These are phyloP conservation scores for Chromosphaera perkinsii DNA, from an alignment of 208 protist species.

Conservation along the genomic window DNA sequence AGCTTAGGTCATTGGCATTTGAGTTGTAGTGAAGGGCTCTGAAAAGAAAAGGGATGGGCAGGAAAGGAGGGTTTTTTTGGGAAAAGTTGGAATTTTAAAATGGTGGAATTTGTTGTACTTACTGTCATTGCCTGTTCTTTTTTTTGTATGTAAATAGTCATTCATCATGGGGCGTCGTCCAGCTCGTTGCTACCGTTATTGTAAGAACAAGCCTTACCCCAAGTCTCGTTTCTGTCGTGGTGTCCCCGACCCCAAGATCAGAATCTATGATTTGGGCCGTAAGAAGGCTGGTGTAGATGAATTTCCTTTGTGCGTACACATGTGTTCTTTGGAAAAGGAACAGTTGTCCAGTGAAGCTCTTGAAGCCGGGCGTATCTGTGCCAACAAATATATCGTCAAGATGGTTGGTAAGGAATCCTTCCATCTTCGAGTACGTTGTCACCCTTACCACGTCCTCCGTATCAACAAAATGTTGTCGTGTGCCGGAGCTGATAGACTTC, in stretches of 20 bases:
- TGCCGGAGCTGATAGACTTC: conserved; percentile 97
- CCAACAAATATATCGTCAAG: conserved; percentile 99
- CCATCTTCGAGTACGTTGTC: conserved; percentile 95
- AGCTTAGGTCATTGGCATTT: no score
- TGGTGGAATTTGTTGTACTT: no score
- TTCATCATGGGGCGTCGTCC: conserved; percentile 74
- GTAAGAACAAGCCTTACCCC: conserved; percentile 85
- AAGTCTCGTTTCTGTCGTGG: conserved; percentile 96
- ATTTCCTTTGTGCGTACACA: conserved; percentile 93
- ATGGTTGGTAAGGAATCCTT: conserved; percentile 92
- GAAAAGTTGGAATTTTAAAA: no score
- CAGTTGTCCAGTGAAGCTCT: conserved; percentile 96
- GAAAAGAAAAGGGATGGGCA: no score
- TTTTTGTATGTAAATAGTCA: no score
- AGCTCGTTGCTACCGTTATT: conserved; percentile 78
- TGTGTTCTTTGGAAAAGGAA: conserved; percentile 95
- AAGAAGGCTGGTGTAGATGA: conserved; percentile 89
- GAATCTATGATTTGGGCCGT: conserved; percentile 94
- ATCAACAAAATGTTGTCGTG: conserved; percentile 99
- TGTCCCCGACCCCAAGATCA: conserved; percentile 95
- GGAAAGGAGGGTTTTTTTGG: no score
- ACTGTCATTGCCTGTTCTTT: no score
- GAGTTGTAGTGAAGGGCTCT: no score
- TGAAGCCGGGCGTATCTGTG: conserved; percentile 96
- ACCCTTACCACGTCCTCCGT: conserved; percentile 97